These are phyloP conservation scores for Stramenopiles sp. DNA, from an alignment of 352 stramenopile genomes.

Conservation along the genomic window DNA sequence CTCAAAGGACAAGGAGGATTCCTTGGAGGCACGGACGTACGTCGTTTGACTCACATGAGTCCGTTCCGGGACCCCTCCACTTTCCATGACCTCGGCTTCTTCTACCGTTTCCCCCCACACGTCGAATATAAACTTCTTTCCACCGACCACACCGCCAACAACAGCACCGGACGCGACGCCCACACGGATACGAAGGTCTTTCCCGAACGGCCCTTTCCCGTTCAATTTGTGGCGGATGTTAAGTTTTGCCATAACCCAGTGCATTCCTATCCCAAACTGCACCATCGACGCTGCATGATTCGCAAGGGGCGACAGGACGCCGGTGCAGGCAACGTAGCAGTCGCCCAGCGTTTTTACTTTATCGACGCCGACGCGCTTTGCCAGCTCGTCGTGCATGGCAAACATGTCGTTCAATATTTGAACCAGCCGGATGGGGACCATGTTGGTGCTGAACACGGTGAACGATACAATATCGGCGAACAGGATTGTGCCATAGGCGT, in stretches of 20 bases:
- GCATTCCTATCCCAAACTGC: background rate
- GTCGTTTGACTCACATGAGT: conserved; percentile 58
- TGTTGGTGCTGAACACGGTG: conserved; percentile 23
- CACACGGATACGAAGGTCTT: conserved; percentile 53
- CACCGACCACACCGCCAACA: conserved; percentile 55
- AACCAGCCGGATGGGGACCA: conserved; percentile 16
- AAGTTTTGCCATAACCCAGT: background rate
- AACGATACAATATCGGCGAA: conserved; percentile 32
- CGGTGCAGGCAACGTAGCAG: background rate
- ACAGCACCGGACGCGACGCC: conserved; percentile 55
- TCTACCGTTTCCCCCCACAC: conserved; percentile 26
- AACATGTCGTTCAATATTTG: background rate
- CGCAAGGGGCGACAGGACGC: background rate
- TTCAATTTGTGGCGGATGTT: background rate
- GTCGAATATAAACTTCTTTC: conserved; percentile 12
- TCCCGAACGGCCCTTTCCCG: conserved; percentile 11
- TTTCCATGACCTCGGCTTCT: conserved; percentile 52
- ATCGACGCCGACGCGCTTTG: background rate
- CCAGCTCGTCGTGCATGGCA: background rate
- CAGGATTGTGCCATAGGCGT: conserved; percentile 24
- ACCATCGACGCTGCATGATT: background rate
- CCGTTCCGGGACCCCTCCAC: conserved; percentile 39
- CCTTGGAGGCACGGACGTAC: conserved; percentile 28
- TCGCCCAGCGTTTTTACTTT: background rate
- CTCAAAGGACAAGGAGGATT: background rate